A percentile compares a stretch with the other conserved stretches of the same genome.
phyloP scores from a whole-genome alignment of 495 filamentous ascomycete genomes.

The Penicillium waksmanii region DNA sequence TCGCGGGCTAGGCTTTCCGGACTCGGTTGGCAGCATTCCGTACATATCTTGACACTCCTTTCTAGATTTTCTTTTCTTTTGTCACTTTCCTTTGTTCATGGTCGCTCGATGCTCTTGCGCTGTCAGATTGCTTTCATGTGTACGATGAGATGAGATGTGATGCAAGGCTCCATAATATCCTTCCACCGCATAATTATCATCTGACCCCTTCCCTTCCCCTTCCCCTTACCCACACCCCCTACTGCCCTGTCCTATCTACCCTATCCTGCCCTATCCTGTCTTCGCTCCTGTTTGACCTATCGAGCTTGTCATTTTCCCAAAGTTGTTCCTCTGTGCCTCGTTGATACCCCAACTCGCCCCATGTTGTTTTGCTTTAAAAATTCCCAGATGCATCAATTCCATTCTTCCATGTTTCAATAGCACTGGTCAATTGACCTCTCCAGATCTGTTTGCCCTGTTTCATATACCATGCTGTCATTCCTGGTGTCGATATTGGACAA shows the following conservation, averaged over 20 bases:
- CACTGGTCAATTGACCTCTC: constrained; percentile 12
- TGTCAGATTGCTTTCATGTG: neutral
- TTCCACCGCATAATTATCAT: constrained; percentile 4
- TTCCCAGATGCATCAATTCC: constrained; percentile 24
- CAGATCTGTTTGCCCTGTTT: constrained; percentile 2
- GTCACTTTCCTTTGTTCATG: constrained; percentile 24
- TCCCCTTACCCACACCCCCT: neutral
- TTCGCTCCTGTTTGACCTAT: constrained; percentile 11
- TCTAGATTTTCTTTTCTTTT: constrained; percentile 35
- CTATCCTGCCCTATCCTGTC: constrained; percentile 6
- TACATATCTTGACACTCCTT: constrained; percentile 39
- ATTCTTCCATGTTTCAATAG: constrained; percentile 23
- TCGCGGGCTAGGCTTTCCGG: constrained; percentile 7
- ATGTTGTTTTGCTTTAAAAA: constrained; percentile 24
- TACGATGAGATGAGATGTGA: constrained; percentile 26
- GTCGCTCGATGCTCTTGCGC: constrained; percentile 8
- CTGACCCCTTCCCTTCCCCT: constrained; percentile 5
- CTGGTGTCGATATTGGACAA: neutral
- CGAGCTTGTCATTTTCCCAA: constrained; percentile 16
- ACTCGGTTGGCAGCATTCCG: constrained; percentile 15
- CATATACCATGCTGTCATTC: constrained; percentile 25
- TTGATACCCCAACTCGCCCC: constrained; percentile 49
- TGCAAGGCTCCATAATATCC: constrained; percentile 10
- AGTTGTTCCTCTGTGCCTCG: constrained; percentile 29
- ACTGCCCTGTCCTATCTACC: constrained; percentile 1